Evolutionary conservation across 2,329 filamentous ascomycete genomes (phyloP), one percentile per base, ranked within the genome.

Genomic region (Phialophora tarda): DNA sequence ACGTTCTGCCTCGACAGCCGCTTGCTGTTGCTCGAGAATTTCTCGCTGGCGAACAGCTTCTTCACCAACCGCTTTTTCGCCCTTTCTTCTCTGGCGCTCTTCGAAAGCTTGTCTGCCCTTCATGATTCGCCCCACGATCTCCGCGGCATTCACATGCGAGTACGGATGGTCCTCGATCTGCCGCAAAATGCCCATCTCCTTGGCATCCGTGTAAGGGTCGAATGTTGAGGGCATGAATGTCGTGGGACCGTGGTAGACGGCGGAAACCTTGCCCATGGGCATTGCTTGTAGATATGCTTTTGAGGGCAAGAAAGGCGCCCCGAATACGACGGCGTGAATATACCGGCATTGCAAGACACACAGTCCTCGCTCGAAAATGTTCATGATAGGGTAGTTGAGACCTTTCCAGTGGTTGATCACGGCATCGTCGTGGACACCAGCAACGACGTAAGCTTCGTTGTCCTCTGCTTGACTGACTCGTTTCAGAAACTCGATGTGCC

Each of bases 361-460:
- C 24, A 99, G 87, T 1, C 93, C 93, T 50, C 95, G 90, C 82
- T 99, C 95, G 74, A 94, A 97, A 64, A 97, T 93, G 82, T 98
- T 99, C 95, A 99, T 99, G 81, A 99, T 98, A 28, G 95, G 95
- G 77, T 97, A 99, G 81, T 99, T 99, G 74, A 97, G 85, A 41
- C 95, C 94, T 80, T 98, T 98, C 91, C 93, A 96, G 74, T 90
- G 84, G 79, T 99, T 99, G 78, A 99, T 96, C 67, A 96, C 93
- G 70, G 90, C 88, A 77, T 99, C 95, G 74, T 97, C 91, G 79
- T 99, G 95, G 26, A 99, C 89, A 57, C 95, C 95, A 2, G 92
- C 93, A 51, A 98, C 87, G n/a, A 99, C 85, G 76, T 92, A 98
- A 6, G 89, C 90, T 54, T 84, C 84, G 17, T 90, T 90, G 5